Conservation (phyloP, 305 asterid species). For the Lippia alba region DNA sequence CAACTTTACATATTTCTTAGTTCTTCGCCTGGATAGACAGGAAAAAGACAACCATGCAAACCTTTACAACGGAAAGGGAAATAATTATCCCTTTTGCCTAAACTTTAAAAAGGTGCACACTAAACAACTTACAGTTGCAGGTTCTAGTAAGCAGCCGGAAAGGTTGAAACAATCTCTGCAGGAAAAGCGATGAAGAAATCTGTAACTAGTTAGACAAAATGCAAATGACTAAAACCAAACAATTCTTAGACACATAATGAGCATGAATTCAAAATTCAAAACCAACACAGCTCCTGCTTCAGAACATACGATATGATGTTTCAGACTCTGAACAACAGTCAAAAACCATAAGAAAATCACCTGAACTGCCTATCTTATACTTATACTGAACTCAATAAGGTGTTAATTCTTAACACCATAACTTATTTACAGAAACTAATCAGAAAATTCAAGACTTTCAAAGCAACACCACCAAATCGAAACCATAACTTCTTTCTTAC, state of each 20-base stretch:
- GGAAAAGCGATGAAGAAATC: conserved; percentile 29
- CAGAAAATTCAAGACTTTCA: too few species aligned
- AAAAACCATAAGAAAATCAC: too few species aligned
- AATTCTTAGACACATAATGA: not conserved
- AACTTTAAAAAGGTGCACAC: not conserved
- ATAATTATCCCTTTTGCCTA: too few species aligned
- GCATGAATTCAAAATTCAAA: not conserved
- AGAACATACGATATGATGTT: conserved; percentile 3
- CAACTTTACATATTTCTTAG: not conserved
- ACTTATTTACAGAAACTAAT: too few species aligned
- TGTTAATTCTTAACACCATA: too few species aligned
- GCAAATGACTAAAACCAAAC: not conserved
- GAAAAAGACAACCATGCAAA: too few species aligned
- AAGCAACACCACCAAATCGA: not conserved
- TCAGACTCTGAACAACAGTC: too few species aligned
- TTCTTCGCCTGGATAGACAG: not conserved
- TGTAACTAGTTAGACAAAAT: conserved; percentile 6
- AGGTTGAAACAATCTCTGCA: conserved; percentile 73
- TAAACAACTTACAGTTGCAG: conserved; percentile 67
- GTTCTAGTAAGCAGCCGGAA: conserved; percentile 74
- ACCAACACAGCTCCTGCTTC: not conserved
- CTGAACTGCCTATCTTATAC: too few species aligned
- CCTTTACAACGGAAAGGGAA: too few species aligned
- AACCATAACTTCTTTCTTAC: conserved; percentile 33
- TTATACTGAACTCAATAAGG: too few species aligned